Evolutionary conservation across 495 filamentous ascomycete genomes (phyloP).

Genomic region (Aspergillus campestris): DNA sequence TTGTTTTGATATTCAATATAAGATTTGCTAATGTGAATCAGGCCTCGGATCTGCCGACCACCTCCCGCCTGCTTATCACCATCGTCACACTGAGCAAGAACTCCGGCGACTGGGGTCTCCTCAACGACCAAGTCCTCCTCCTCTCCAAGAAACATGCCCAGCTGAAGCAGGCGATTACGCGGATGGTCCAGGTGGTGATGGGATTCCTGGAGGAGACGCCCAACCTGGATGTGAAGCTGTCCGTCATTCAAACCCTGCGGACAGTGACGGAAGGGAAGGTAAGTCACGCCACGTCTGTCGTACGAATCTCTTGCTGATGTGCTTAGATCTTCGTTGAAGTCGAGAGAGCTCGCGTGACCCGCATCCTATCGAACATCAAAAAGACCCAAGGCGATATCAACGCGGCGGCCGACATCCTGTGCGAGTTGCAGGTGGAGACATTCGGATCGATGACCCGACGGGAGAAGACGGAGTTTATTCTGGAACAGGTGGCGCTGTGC

Average conservation of each 20-base stretch:
- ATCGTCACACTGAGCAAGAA: constrained; percentile 94
- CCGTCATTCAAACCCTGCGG: constrained; percentile 86
- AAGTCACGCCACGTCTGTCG: constrained; percentile 6
- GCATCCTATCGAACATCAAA: constrained; percentile 93
- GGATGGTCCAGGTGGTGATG: constrained; percentile 98
- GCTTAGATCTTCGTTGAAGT: constrained; percentile 93
- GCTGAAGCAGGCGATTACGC: constrained; percentile 96
- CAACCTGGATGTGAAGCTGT: constrained; percentile 74
- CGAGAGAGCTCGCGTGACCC: constrained; percentile 89
- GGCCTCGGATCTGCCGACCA: constrained; percentile 92
- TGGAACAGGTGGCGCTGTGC: constrained; percentile 89
- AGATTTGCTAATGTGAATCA: constrained; percentile 21
- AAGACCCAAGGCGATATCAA: constrained; percentile 86
- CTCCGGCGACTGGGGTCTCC: constrained; percentile 78
- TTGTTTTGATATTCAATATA: neutral
- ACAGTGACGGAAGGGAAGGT: constrained; percentile 98
- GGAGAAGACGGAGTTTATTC: constrained; percentile 97
- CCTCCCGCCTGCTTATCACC: constrained; percentile 73
- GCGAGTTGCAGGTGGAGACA: constrained; percentile 96
- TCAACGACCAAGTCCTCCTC: constrained; percentile 92
- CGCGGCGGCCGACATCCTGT: constrained; percentile 84
- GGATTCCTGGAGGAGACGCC: constrained; percentile 77
- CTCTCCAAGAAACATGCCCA: constrained; percentile 99
- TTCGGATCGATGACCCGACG: constrained; percentile 96
- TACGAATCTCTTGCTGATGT: constrained; percentile 1